Percentiles rank a stretch among this genome's conserved stretches.
phyloP scores from a whole-genome alignment of 495 filamentous ascomycete species.

The Durotheca rogersii region DNA sequence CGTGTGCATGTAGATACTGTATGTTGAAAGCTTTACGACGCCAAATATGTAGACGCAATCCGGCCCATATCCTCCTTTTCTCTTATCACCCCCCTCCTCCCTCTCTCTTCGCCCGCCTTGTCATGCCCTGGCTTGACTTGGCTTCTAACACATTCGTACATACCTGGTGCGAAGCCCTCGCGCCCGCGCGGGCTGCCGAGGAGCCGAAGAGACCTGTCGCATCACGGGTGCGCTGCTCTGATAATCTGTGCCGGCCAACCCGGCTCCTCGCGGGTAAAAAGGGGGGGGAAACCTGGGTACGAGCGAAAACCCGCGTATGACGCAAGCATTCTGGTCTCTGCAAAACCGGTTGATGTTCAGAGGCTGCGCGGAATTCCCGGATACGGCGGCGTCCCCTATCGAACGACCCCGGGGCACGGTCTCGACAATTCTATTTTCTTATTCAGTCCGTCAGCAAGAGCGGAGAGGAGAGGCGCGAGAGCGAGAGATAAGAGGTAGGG shows the following conservation, averaged over 20 bases:
- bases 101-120: too few species aligned
- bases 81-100: too few species aligned
- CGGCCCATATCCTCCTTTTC: too few species aligned
- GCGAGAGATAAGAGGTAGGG: too few species aligned
- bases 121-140: too few species aligned
- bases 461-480: too few species aligned
- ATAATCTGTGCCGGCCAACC: conserved; percentile 4
- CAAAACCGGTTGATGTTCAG: conserved; percentile 15
- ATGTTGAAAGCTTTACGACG: not conserved
- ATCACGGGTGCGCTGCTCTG: conserved; percentile 5
- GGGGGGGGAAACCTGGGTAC: not conserved
- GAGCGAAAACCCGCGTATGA: not conserved
- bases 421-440: conserved; percentile 5
- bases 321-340: conserved; percentile 5
- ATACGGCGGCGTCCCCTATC: conserved; percentile 21
- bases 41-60: too few species aligned
- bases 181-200: conserved; percentile 7
- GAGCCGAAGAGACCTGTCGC: too few species aligned
- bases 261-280: conserved; percentile 12
- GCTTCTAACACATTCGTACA: too few species aligned
- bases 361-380: conserved; percentile 19
- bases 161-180: not conserved
- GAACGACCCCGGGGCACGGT: conserved; percentile 21
- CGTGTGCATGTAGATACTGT: too few species aligned
- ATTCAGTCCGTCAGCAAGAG: conserved; percentile 20